These are phyloP conservation scores for Cyclanthera cordifolia DNA, from an alignment of 306 rosid species.

Conservation along the genomic window DNA sequence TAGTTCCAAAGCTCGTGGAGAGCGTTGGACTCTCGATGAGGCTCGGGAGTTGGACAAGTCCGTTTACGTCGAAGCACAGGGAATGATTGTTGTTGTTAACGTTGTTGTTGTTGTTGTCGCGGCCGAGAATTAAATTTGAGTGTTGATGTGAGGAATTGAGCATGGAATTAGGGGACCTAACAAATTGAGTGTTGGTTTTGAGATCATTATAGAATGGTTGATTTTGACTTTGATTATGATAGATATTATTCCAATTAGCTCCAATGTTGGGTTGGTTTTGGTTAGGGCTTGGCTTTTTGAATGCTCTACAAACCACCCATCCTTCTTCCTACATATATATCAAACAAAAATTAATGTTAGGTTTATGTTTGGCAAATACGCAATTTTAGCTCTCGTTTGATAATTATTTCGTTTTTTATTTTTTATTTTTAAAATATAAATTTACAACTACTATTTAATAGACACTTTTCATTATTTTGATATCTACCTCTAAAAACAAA, in stretches of 20 bases:
- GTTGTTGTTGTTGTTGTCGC: slow-evolving; percentile 14
- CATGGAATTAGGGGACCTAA: slow-evolving; percentile 34
- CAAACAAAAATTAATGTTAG: no score
- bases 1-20: neutral
- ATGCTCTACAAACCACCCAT: slow-evolving; percentile 90
- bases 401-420: no score
- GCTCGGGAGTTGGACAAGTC: slow-evolving; percentile 43
- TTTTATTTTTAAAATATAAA: no score
- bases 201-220: slow-evolving; percentile 21
- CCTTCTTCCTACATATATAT: slow-evolving; percentile 76
- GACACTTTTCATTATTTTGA: no score
- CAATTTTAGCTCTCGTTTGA: no score
- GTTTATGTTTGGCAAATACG: no score
- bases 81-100: slow-evolving; percentile 4
- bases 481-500: no score
- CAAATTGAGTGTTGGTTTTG: slow-evolving; percentile 25
- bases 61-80: slow-evolving; percentile 20
- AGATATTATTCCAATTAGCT: slow-evolving; percentile 34
- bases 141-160: neutral
- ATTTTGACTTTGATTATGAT: slow-evolving; percentile 17
- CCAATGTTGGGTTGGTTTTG: slow-evolving; percentile 60
- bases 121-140: no score
- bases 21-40: slow-evolving; percentile 44
- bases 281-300: slow-evolving; percentile 60
- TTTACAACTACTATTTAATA: no score